Percentiles rank a stretch among this genome's conserved stretches.
Evolutionary conservation across 805 yeast species (phyloP).

Genomic region (Pichia gijzeniarum): DNA sequence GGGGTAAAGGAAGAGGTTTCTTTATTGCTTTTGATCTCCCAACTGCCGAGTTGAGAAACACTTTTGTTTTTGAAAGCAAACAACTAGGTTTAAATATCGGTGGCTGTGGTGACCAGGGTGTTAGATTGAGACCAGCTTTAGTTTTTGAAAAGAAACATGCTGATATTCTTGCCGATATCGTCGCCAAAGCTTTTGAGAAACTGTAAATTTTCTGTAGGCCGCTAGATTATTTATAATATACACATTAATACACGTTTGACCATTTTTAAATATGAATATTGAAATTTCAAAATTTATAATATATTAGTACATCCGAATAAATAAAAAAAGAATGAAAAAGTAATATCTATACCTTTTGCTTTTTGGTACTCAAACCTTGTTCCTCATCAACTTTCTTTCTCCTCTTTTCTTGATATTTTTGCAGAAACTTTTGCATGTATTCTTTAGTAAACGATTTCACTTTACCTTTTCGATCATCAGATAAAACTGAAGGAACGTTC

Average conservation of each 20-base stretch:
- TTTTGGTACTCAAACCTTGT: conserved; percentile 1
- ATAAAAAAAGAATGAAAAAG: too few species aligned
- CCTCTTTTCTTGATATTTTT: conserved; percentile 39
- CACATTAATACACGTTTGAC: too few species aligned
- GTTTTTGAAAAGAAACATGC: conserved; percentile 58
- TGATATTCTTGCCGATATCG: conserved; percentile 44
- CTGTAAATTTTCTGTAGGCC: conserved; percentile 2
- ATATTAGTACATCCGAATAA: too few species aligned
- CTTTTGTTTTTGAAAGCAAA: conserved; percentile 40
- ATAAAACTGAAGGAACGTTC: conserved; percentile 49
- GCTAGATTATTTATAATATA: conserved; percentile 1
- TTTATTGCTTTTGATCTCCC: conserved; percentile 61
- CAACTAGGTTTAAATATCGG: conserved; percentile 57
- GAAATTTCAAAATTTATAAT: too few species aligned
- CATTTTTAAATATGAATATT: too few species aligned
- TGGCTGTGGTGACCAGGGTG: conserved; percentile 54
- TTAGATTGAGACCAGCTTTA: conserved; percentile 61
- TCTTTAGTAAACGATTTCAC: conserved; percentile 54
- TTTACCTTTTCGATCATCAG: conserved; percentile 60
- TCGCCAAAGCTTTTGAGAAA: conserved; percentile 28
- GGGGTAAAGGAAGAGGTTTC: conserved; percentile 60
- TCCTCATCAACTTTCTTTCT: conserved; percentile 8
- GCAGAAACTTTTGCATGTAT: conserved; percentile 63
- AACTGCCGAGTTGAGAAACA: conserved; percentile 38
- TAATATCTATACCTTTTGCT: conserved; percentile 5